phyloP scores from a whole-genome alignment of 305 asterid genomes.

The Plantago coronopus region DNA sequence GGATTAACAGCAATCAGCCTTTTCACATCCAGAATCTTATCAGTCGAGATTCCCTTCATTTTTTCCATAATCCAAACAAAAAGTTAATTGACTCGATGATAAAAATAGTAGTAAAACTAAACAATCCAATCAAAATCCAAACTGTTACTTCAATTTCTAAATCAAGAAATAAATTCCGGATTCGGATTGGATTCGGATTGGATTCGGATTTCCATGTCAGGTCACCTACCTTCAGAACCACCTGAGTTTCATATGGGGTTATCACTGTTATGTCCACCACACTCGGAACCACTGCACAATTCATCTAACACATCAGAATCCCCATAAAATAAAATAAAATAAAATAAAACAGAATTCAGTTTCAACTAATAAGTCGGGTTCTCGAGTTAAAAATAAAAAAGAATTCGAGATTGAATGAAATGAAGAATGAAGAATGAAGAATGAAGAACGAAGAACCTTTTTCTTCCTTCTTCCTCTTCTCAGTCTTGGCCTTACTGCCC shows the following conservation, averaged over 20 bases:
- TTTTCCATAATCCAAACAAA: not conserved
- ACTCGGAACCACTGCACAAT: slow-evolving; percentile 65
- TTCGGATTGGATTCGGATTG: no score
- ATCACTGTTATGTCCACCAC: slow-evolving; percentile 64
- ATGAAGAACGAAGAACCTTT: slow-evolving; percentile 45
- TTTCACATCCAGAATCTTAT: slow-evolving; percentile 75
- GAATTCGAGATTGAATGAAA: no score
- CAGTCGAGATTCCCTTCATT: slow-evolving; percentile 83
- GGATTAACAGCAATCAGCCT: slow-evolving; percentile 60
- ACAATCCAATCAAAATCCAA: not conserved
- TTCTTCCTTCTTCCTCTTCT: slow-evolving; percentile 90
- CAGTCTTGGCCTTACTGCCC: slow-evolving; percentile 58
- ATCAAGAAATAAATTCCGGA: not conserved
- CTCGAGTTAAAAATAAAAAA: no score
- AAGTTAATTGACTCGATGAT: not conserved
- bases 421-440: no score
- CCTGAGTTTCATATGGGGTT: slow-evolving; percentile 79
- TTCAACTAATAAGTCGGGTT: no score
- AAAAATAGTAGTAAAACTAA: not conserved
- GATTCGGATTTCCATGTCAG: not conserved
- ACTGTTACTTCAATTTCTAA: not conserved
- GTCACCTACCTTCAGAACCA: slow-evolving; percentile 67
- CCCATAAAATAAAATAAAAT: not conserved
- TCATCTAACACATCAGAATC: not conserved
- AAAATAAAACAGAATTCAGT: not conserved